Evolutionary conservation across 495 filamentous ascomycete species (phyloP).

Genomic region (Pyrenopolyporus hunteri): DNA sequence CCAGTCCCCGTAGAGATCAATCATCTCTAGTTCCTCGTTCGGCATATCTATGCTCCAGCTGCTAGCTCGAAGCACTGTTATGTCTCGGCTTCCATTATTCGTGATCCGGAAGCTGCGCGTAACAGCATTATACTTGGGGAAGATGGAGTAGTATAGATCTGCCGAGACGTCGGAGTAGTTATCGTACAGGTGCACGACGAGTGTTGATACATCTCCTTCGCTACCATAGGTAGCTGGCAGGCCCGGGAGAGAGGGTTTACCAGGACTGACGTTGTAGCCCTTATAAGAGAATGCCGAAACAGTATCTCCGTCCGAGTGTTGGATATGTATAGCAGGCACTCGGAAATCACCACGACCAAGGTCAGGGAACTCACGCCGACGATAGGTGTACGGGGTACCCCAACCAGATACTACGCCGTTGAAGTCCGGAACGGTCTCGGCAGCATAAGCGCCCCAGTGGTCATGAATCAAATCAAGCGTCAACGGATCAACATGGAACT

Average conservation of each 20-base stretch:
- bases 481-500: constrained; percentile 58
- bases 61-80: constrained; percentile 55
- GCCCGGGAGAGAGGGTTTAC: constrained; percentile 55
- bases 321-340: constrained; percentile 58
- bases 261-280: constrained; percentile 49
- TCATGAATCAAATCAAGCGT: constrained; percentile 58
- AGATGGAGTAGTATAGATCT: constrained; percentile 61
- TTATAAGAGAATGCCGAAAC: constrained; percentile 57
- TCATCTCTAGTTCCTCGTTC: constrained; percentile 60
- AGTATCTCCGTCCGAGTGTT: constrained; percentile 56
- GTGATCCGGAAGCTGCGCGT: constrained; percentile 59
- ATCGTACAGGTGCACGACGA: constrained; percentile 59
- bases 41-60: constrained; percentile 61
- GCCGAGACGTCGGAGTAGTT: constrained; percentile 56
- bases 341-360: constrained; percentile 61
- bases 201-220: constrained; percentile 56
- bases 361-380: constrained; percentile 62
- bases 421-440: constrained; percentile 44
- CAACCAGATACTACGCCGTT: constrained; percentile 51
- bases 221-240: constrained; percentile 58
- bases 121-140: constrained; percentile 58
- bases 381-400: constrained; percentile 51
- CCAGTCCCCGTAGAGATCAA: constrained; percentile 61
- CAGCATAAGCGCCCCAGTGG: constrained; percentile 58
- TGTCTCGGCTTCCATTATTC: constrained; percentile 53